These are phyloP conservation scores for Boechera retrofracta DNA, from an alignment of 345 rosid genomes.

Conservation along the genomic window DNA sequence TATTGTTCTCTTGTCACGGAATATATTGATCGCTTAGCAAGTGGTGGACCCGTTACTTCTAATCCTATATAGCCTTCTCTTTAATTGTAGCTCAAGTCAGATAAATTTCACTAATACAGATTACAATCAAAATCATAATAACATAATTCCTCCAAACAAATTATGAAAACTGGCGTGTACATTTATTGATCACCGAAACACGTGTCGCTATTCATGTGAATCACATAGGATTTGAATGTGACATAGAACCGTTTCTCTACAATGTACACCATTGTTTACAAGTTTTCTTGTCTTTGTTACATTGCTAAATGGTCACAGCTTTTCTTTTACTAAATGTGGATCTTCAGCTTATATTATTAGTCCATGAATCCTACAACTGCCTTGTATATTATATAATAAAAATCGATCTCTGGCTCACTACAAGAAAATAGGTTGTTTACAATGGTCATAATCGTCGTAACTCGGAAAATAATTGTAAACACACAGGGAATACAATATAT, in stretches of 20 bases:
- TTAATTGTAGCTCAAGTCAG: conserved; percentile 16
- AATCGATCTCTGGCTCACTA: neutral
- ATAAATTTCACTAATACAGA: neutral
- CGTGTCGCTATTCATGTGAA: conserved; percentile 32
- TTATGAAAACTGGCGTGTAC: conserved; percentile 22
- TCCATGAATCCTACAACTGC: neutral
- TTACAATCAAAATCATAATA: neutral
- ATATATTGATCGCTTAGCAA: conserved; percentile 22
- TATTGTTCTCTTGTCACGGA: conserved; percentile 6
- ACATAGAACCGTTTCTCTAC: conserved; percentile 7
- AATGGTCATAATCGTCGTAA: neutral
- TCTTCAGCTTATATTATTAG: neutral
- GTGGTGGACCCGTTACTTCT: conserved; percentile 33
- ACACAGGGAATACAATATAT: no score
- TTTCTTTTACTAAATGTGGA: neutral
- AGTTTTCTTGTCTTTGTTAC: conserved; percentile 1
- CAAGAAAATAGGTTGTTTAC: neutral
- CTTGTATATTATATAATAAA: neutral
- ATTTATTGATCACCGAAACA: conserved; percentile 21
- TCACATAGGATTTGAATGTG: conserved; percentile 5
- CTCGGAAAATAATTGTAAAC: neutral
- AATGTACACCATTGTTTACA: neutral
- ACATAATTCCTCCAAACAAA: neutral
- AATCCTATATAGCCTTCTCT: neutral
- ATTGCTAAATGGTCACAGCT: conserved; percentile 10